A percentile compares a stretch with the other conserved stretches of the same genome.
Evolutionary conservation across 2,329 filamentous ascomycete species (phyloP).

Genomic region (Aureobasidium lini): DNA sequence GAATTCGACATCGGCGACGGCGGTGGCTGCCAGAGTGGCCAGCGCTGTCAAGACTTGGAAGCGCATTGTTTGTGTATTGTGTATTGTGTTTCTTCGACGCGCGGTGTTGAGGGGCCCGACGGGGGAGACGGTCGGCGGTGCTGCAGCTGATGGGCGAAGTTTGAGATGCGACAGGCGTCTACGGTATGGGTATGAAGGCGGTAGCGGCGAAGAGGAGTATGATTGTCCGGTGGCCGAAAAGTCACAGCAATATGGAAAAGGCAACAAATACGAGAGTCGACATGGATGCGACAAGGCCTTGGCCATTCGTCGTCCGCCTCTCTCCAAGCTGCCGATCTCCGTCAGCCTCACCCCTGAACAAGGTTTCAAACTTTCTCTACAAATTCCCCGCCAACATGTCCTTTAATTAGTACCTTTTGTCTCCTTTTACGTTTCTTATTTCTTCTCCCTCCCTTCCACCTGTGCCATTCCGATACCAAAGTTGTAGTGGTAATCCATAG

Average conservation of each 20-base stretch:
- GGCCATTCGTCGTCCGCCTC: background rate
- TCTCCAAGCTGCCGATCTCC: background rate
- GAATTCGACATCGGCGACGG: conserved; percentile 48
- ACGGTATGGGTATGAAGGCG: background rate
- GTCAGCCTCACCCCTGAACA: background rate
- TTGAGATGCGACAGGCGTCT: background rate
- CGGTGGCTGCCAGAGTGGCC: conserved; percentile 18
- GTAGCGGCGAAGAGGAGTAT: background rate
- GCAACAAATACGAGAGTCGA: background rate
- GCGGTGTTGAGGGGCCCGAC: background rate
- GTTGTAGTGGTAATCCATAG: background rate
- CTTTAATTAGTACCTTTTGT: background rate
- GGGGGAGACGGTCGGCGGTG: background rate
- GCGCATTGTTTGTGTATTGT: conserved; percentile 6
- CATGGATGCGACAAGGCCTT: conserved; percentile 4
- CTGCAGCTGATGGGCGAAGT: background rate
- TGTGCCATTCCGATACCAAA: background rate
- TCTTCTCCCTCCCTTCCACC: background rate
- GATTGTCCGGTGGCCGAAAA: background rate
- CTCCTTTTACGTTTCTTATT: background rate
- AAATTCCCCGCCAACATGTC: background rate
- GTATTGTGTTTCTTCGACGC: background rate
- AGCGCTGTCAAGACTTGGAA: background rate
- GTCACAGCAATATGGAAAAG: background rate
- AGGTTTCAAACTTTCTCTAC: background rate